Percentiles rank a stretch among this genome's conserved stretches.
Conservation (phyloP, 257 asterid species). For the Lithospermum erythrorhizon region DNA sequence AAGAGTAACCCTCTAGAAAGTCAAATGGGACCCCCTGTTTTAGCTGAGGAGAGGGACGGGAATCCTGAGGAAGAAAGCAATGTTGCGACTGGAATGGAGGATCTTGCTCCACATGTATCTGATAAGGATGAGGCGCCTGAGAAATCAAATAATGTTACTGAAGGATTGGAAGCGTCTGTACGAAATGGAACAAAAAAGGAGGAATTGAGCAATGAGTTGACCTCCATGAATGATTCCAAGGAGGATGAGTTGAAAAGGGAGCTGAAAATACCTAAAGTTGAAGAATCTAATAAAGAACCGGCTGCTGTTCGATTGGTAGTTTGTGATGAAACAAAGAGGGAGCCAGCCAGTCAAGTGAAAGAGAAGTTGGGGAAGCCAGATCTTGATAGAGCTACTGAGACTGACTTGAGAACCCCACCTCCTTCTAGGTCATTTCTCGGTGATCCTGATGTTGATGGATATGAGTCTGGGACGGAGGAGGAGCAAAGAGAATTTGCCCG, state of each 20-base stretch:
- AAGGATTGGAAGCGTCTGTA: slow-evolving; percentile 20
- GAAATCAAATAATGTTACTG: slow-evolving; percentile 14
- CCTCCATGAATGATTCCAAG: slow-evolving; percentile 10
- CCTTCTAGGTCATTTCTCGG: slow-evolving; percentile 38
- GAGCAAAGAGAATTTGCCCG: slow-evolving; percentile 69
- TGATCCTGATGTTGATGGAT: slow-evolving; percentile 41
- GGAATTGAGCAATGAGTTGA: slow-evolving; percentile 16
- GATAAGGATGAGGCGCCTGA: slow-evolving; percentile 17
- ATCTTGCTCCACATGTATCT: neutral
- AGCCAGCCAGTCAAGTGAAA: slow-evolving; percentile 16
- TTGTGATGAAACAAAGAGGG: slow-evolving; percentile 20
- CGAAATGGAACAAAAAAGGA: slow-evolving; percentile 24
- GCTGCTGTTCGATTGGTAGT: slow-evolving; percentile 13
- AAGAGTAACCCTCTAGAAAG: neutral
- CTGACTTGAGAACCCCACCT: slow-evolving; percentile 28
- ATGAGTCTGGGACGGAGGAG: slow-evolving; percentile 69
- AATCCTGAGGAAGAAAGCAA: neutral
- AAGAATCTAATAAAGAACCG: slow-evolving; percentile 14
- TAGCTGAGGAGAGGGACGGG: neutral
- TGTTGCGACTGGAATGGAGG: neutral
- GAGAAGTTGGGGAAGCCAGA: slow-evolving; percentile 22
- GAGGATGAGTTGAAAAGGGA: slow-evolving; percentile 19
- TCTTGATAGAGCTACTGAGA: slow-evolving; percentile 13
- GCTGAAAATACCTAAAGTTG: slow-evolving; percentile 15
- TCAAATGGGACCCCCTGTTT: neutral